These are phyloP conservation scores for Naganishia vaughanmartiniae DNA, from an alignment of 768 basidiomycete species.

Conservation along the genomic window DNA sequence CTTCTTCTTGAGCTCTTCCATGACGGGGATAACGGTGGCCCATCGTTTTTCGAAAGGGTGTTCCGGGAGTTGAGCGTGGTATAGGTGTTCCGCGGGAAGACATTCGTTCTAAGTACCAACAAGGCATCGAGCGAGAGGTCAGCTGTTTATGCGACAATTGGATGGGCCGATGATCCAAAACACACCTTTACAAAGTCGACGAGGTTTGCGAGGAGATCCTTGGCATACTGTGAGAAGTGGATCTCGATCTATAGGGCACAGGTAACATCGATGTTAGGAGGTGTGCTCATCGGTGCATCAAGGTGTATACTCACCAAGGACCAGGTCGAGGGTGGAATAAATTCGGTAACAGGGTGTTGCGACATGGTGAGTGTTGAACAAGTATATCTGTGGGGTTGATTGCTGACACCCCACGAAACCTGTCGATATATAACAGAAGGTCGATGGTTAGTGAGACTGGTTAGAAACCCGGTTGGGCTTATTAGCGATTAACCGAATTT, in stretches of 20 bases:
- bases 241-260: constrained; percentile 63
- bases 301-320: constrained; percentile 66
- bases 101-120: constrained; percentile 71
- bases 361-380: constrained; percentile 22
- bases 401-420: neutral
- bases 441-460: neutral
- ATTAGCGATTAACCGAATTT: neutral
- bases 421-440: neutral
- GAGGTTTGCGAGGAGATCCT: constrained; percentile 78
- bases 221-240: constrained; percentile 86
- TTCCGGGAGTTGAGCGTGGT: constrained; percentile 73
- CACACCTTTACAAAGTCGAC: constrained; percentile 75
- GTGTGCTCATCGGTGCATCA: neutral
- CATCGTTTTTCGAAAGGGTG: constrained; percentile 69
- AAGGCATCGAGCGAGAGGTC: neutral
- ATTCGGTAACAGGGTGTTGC: constrained; percentile 68
- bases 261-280: constrained; percentile 42
- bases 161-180: constrained; percentile 30
- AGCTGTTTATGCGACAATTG: neutral
- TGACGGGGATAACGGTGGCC: constrained; percentile 75
- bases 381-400: neutral
- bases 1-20: constrained; percentile 79
- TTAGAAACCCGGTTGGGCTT: neutral
- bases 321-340: constrained; percentile 83
- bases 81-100: constrained; percentile 71